A percentile compares a stretch with the other conserved stretches of the same genome.
These are phyloP conservation scores for Colletotrichum noveboracense DNA, from an alignment of 2,329 filamentous ascomycete species.

Conservation along the genomic window DNA sequence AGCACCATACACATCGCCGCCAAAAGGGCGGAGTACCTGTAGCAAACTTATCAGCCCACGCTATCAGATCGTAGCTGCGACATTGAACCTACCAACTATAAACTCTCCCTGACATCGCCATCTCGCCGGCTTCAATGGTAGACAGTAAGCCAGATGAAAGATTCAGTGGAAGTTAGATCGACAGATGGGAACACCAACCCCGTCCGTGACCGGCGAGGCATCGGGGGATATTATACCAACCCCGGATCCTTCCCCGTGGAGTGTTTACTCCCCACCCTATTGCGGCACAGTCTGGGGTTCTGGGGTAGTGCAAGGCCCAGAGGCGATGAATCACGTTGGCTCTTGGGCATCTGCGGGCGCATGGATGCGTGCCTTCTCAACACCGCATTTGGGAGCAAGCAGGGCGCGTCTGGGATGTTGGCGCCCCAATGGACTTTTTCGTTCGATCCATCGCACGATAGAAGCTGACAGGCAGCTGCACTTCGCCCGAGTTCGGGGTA, in stretches of 20 bases:
- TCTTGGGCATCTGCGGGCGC: not conserved
- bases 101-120: constrained; percentile 5
- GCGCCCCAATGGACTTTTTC: not conserved
- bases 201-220: not conserved
- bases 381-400: not conserved
- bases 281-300: not conserved
- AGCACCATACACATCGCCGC: constrained; percentile 77
- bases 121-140: not conserved
- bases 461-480: not conserved
- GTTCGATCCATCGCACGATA: not conserved
- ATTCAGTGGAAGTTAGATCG: not conserved
- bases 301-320: not conserved
- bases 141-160: not conserved
- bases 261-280: not conserved
- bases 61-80: not conserved
- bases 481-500: not conserved
- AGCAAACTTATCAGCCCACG: not conserved
- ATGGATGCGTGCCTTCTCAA: not conserved
- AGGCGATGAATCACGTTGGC: not conserved
- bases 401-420: not conserved
- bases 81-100: not conserved
- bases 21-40: constrained; percentile 66
- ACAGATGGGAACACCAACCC: not conserved
- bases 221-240: not conserved
- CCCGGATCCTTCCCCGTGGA: not conserved